phyloP scores from a whole-genome alignment of 805 yeast genomes.

The Tetrapisispora iriomotensis region DNA sequence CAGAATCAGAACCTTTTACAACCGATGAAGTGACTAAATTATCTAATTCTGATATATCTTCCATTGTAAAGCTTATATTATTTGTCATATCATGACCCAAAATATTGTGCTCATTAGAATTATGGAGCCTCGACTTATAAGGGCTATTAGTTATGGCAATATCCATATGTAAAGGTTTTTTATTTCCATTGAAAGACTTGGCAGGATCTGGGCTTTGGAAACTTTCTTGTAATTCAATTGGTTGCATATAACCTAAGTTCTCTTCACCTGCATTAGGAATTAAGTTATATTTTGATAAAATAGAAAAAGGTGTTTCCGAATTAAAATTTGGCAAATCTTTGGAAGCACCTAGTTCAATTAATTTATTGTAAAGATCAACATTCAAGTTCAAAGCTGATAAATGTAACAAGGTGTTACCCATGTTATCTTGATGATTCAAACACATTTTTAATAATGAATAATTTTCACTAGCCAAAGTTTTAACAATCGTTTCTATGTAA shows the following conservation, averaged over 20 bases:
- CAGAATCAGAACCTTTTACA: conserved; percentile 11
- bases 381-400: conserved; percentile 43
- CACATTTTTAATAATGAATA: conserved; percentile 44
- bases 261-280: neutral
- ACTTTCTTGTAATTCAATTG: neutral
- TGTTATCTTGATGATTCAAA: conserved; percentile 65
- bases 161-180: neutral
- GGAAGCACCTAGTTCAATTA: conserved; percentile 26
- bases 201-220: conserved; percentile 2
- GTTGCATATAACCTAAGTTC: neutral
- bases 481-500: conserved; percentile 43
- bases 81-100: neutral
- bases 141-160: neutral
- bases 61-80: conserved; percentile 10
- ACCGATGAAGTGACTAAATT: conserved; percentile 23
- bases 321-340: conserved; percentile 22
- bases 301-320: conserved; percentile 24
- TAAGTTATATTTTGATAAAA: conserved; percentile 21
- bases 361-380: conserved; percentile 24
- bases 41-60: conserved; percentile 18
- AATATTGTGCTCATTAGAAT: neutral
- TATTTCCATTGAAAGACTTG: neutral
- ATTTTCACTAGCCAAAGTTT: conserved; percentile 32
- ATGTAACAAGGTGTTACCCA: conserved; percentile 82
- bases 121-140: neutral